Base-by-base conservation (phyloP, 805 yeast species). In the Myxozyma udenii region DNA sequence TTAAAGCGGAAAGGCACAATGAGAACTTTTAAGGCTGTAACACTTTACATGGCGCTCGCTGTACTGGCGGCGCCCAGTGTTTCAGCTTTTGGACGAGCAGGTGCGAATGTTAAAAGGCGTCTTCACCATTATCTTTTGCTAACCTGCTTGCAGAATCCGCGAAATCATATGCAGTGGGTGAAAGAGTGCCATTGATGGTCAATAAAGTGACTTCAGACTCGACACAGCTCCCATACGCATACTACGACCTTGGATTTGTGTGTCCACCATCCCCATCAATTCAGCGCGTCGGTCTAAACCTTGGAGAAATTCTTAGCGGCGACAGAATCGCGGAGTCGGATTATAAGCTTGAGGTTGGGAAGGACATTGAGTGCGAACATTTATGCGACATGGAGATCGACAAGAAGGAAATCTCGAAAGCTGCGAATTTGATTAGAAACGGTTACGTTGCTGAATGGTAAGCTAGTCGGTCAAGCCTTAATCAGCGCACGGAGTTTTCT, bases 381-480 rank as follows among this genome's bases (percentile, higher is more conserved):
- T 67, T 87, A 16, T 88, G 96, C 70, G 85, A 82, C 43, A 74
- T 85, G 60, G 71, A 71, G n/a, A 78, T 84, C 12, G 68, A 65
- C n/a, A 76, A 75, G 16, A 67, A 67, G 1, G 84, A 78, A 4
- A 63, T 84, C 30, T 70, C 67, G 46, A 72, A 78, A 45, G 87
- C 91, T 0, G 79, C 49, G 73, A 52, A 74, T 24, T 70, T 88
- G 53, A 80, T 88, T 33, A 73, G 78, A 60, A 71, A 81, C 47
- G 85, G 85, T 2, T 88, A 88, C 62, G 83, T 83, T 47, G 89
- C 79, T 12, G 90, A 88, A 63, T 88, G 96, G 96, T 55, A 25
- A 22, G 58, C 33, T 1, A 7, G 9, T 30, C 12, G 5, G 37
- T 7, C 4, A 33, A 6, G 7, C 16, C 16, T 11, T 6, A 11